These are phyloP conservation scores for Coemansia sp. DNA, from an alignment of 192 early-diverging fungal species.

Conservation along the genomic window DNA sequence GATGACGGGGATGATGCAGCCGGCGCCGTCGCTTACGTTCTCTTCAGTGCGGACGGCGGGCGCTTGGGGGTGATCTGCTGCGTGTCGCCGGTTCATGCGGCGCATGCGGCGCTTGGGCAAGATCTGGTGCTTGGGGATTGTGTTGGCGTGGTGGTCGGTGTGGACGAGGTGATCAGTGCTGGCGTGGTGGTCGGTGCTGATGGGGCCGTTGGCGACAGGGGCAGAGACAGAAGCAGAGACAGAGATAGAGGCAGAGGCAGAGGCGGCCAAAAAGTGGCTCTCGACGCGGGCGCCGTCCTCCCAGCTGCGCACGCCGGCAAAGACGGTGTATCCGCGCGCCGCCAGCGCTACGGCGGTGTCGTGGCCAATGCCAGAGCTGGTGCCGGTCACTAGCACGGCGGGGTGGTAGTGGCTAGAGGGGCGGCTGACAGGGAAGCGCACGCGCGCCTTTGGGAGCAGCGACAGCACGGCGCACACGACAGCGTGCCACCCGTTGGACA, in stretches of 20 bases:
- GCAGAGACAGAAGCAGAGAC: background rate
- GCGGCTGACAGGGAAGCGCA: constrained; percentile 28
- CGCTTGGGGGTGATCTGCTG: background rate
- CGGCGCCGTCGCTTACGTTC: background rate
- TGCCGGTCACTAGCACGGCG: constrained; percentile 57
- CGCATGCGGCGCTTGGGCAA: constrained; percentile 21
- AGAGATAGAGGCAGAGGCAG: background rate
- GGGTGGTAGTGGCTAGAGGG: constrained; percentile 42
- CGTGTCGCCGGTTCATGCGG: constrained; percentile 11
- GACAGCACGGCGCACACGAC: constrained; percentile 38
- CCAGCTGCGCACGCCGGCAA: constrained; percentile 57
- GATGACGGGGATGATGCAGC: constrained; percentile 47
- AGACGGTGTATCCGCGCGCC: constrained; percentile 54
- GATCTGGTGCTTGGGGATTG: constrained; percentile 1
- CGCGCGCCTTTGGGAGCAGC: constrained; percentile 53
- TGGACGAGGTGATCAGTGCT: too few relatives aligned
- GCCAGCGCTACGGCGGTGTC: constrained; percentile 57
- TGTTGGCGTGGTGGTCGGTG: too few relatives aligned
- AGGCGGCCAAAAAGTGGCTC: constrained; percentile 33
- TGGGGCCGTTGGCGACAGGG: background rate
- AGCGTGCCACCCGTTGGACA: constrained; percentile 55
- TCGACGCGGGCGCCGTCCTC: constrained; percentile 54
- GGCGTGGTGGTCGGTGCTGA: background rate
- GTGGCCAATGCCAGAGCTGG: constrained; percentile 58
- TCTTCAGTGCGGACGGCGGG: background rate